A percentile compares a stretch with the other conserved stretches of the same genome.
These are phyloP conservation scores for Mycena capillaripes DNA, from an alignment of 768 basidiomycete genomes.

Conservation along the genomic window DNA sequence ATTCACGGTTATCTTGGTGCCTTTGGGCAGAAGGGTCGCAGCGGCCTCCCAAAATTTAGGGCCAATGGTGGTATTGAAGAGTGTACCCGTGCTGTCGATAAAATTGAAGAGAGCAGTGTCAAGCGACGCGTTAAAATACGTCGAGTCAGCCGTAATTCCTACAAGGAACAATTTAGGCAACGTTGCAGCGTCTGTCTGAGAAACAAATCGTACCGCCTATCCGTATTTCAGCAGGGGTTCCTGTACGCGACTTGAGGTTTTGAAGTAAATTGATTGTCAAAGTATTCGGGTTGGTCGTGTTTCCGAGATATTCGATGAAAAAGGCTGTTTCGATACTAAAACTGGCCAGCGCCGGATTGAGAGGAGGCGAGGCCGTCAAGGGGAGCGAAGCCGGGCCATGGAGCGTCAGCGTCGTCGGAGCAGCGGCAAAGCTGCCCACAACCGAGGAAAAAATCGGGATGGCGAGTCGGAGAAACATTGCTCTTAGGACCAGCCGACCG, in stretches of 20 bases:
- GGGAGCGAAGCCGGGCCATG: conserved; percentile 59
- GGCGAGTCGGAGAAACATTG: conserved; percentile 24
- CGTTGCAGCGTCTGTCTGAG: no score
- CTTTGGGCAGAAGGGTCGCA: conserved; percentile 55
- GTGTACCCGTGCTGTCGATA: conserved; percentile 56
- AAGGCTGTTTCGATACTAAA: conserved; percentile 71
- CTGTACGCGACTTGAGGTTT: conserved; percentile 60
- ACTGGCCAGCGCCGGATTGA: conserved; percentile 62
- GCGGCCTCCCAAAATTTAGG: conserved; percentile 64
- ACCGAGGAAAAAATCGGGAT: conserved; percentile 9
- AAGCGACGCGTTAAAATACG: conserved; percentile 60
- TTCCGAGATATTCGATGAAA: conserved; percentile 65
- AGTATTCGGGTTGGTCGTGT: conserved; percentile 56
- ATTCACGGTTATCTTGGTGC: conserved; percentile 63
- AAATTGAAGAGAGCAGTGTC: conserved; percentile 58
- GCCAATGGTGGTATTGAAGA: conserved; percentile 66
- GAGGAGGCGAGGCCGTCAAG: conserved; percentile 55
- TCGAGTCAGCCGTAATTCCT: conserved; percentile 69
- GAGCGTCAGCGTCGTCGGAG: conserved; percentile 49
- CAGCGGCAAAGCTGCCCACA: conserved; percentile 17
- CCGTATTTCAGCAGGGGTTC: conserved; percentile 60
- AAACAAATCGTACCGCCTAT: no score
- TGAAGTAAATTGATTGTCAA: conserved; percentile 60
- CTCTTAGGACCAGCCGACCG: not conserved
- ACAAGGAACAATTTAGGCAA: no score